Evolutionary conservation across 1,284 basidiomycete genomes (phyloP).

Genomic region (Sporisorium reilianum): DNA sequence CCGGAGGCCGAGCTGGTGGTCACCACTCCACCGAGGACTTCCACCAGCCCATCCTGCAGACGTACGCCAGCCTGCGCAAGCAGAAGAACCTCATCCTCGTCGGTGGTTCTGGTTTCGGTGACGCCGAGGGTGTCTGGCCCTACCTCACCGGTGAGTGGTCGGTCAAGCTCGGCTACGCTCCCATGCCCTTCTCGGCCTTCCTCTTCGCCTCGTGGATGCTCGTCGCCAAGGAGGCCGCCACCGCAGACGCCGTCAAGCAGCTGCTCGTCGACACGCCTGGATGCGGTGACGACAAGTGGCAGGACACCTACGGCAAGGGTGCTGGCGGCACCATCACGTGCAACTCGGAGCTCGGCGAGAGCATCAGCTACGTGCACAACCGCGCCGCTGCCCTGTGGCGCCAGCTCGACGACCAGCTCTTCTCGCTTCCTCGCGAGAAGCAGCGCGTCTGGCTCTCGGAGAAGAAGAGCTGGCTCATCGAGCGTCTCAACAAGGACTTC

Average conservation of each 20-base stretch:
- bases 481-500: slow-evolving; percentile 93
- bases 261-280: slow-evolving; percentile 94
- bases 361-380: slow-evolving; percentile 91
- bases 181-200: slow-evolving; percentile 98
- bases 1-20: slow-evolving; percentile 97
- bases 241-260: slow-evolving; percentile 92
- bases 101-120: slow-evolving; percentile 96
- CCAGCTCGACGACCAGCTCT: slow-evolving; percentile 91
- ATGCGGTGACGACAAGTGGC: slow-evolving; percentile 90
- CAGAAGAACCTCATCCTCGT: slow-evolving; percentile 90
- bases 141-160: slow-evolving; percentile 98
- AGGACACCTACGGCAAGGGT: slow-evolving; percentile 87
- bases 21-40: slow-evolving; percentile 99
- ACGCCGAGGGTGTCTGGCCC: slow-evolving; percentile 94
- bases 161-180: slow-evolving; percentile 82
- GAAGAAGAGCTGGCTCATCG: slow-evolving; percentile 89
- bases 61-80: slow-evolving; percentile 89
- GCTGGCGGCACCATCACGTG: slow-evolving; percentile 97
- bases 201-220: slow-evolving; percentile 95
- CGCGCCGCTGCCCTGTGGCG: slow-evolving; percentile 97
- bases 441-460: slow-evolving; percentile 86
- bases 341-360: slow-evolving; percentile 96
- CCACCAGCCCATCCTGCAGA: slow-evolving; percentile 93
- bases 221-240: slow-evolving; percentile 98
- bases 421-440: slow-evolving; percentile 95